Evolutionary conservation across 2,329 filamentous ascomycete species (phyloP).

Genomic region (Colletotrichum tabaci): DNA sequence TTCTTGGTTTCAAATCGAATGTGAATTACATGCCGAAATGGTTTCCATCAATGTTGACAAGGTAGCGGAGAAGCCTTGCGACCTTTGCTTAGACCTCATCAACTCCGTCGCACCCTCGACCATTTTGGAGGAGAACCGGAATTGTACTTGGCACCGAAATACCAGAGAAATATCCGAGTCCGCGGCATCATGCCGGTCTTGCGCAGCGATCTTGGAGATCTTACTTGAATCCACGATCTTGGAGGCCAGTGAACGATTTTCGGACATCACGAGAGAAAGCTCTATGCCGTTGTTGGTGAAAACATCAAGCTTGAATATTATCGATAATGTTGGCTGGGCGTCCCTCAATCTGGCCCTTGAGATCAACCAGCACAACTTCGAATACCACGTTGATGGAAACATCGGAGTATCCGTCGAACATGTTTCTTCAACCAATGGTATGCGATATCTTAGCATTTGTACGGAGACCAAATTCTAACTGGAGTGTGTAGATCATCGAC

Average conservation of each 20-base stretch:
- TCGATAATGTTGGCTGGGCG: not conserved
- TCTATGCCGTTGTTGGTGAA: not conserved
- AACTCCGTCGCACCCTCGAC: not conserved
- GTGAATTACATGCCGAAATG: not conserved
- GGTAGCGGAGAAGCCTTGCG: not conserved
- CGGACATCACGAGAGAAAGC: not conserved
- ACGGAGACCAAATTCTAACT: not conserved
- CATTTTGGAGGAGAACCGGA: not conserved
- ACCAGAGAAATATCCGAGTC: not conserved
- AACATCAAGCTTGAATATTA: not conserved
- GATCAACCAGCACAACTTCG: not conserved
- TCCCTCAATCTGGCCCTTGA: not conserved
- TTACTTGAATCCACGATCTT: not conserved
- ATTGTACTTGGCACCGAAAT: not conserved
- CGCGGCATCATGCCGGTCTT: not conserved
- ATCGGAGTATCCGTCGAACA: conserved; percentile 5
- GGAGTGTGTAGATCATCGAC: not conserved
- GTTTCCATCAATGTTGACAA: not conserved
- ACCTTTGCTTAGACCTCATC: not conserved
- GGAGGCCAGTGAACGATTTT: not conserved
- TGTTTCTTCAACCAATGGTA: not conserved
- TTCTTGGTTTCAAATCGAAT: not conserved
- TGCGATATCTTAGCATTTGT: too few relatives aligned
- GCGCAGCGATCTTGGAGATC: not conserved
- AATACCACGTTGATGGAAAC: not conserved